Conservation (phyloP, 2,329 filamentous ascomycete genomes). For the Metarhizium brunneum region DNA sequence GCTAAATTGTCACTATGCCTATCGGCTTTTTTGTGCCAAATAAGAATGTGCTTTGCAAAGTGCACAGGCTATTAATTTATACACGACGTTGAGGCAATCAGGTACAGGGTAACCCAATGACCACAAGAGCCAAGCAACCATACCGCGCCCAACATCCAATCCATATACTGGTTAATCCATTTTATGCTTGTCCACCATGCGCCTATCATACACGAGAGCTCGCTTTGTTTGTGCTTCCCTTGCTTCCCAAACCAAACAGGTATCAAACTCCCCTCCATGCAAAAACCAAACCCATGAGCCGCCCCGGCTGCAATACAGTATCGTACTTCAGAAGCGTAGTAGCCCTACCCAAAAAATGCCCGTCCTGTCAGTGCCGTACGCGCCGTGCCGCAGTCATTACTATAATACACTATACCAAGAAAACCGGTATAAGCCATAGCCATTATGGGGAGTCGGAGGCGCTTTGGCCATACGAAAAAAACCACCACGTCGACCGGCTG, state of each 20-base stretch:
- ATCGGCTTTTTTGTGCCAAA: too few species aligned
- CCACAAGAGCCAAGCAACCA: too few species aligned
- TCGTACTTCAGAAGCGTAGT: background rate
- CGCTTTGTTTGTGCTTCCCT: background rate
- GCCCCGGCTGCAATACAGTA: background rate
- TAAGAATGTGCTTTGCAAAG: too few species aligned
- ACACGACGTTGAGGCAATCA: too few species aligned
- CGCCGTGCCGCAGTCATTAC: background rate
- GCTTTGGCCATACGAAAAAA: background rate
- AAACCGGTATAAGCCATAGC: background rate
- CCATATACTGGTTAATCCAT: background rate
- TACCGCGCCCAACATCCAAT: too few species aligned
- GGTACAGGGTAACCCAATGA: too few species aligned
- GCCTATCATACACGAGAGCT: background rate
- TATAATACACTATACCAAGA: conserved; percentile 3
- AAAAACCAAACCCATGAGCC: background rate
- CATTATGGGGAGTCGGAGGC: background rate
- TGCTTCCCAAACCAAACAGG: background rate
- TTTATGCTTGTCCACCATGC: background rate
- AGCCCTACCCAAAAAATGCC: background rate
- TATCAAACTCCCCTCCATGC: background rate
- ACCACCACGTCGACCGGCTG: background rate
- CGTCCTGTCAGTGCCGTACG: background rate
- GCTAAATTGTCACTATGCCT: too few species aligned
- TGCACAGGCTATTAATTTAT: too few species aligned